A percentile compares a stretch with the other conserved stretches of the same genome.
These are phyloP conservation scores for Heritiera fomes DNA, from an alignment of 345 rosid species.

Conservation along the genomic window DNA sequence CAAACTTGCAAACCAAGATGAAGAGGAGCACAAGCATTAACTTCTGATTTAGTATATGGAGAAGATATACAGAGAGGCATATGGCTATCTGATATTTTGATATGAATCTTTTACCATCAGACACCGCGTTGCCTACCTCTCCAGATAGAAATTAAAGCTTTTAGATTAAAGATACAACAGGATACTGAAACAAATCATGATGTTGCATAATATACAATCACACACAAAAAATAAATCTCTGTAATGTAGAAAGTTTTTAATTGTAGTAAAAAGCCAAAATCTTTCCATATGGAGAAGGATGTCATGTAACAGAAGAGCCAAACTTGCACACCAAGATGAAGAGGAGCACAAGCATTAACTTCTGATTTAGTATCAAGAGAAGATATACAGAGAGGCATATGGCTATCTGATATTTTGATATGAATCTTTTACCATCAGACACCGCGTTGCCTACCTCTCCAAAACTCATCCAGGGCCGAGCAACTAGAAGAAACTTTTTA, in stretches of 20 bases:
- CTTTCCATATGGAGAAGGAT: slow-evolving; percentile 8
- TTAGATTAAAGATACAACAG: neutral
- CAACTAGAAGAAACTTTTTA: neutral
- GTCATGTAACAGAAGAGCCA: slow-evolving; percentile 60
- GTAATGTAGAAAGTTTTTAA: neutral
- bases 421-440: slow-evolving; percentile 31
- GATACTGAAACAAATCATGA: neutral
- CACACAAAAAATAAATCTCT: neutral
- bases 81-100: slow-evolving; percentile 31
- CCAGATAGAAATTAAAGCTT: neutral
- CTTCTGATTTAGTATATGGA: slow-evolving; percentile 44
- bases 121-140: slow-evolving; percentile 37
- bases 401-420: slow-evolving; percentile 32
- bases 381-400: slow-evolving; percentile 30
- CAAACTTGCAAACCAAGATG: slow-evolving; percentile 53
- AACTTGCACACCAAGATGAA: slow-evolving; percentile 48
- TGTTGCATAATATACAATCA: neutral
- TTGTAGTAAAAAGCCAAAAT: neutral
- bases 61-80: slow-evolving; percentile 35
- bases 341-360: slow-evolving; percentile 46
- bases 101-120: slow-evolving; percentile 30
- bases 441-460: slow-evolving; percentile 44
- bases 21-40: slow-evolving; percentile 46
- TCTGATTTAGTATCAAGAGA: slow-evolving; percentile 46
- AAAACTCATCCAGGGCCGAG: slow-evolving; percentile 9